These are phyloP conservation scores for Camptophora hylomeconis DNA, from an alignment of 2,329 filamentous ascomycete species.

Conservation along the genomic window DNA sequence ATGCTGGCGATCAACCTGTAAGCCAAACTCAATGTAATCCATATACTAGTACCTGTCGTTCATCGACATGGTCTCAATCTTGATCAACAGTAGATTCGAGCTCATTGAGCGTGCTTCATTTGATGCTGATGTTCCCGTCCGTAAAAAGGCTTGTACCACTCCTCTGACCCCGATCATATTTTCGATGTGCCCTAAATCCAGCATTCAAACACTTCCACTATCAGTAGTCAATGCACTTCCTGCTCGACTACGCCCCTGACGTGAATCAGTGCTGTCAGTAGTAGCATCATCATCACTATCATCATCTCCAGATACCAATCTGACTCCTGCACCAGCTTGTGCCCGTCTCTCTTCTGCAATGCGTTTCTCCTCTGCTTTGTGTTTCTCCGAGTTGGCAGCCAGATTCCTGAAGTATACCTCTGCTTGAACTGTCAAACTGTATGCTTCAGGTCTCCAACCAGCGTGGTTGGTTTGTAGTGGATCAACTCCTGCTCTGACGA, in stretches of 20 bases:
- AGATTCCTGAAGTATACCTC: slow-evolving; percentile 74
- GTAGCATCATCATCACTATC: slow-evolving; percentile 7
- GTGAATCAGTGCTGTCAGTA: slow-evolving; percentile 13
- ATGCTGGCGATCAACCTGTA: too few relatives aligned
- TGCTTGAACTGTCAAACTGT: slow-evolving; percentile 68
- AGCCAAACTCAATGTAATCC: too few relatives aligned
- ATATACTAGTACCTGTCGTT: too few relatives aligned
- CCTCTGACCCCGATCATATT: too few relatives aligned
- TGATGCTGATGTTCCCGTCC: too few relatives aligned
- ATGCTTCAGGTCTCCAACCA: slow-evolving; percentile 73
- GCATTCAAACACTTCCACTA: too few relatives aligned
- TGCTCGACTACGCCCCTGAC: slow-evolving; percentile 7
- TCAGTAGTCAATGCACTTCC: too few relatives aligned
- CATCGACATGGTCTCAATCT: too few relatives aligned
- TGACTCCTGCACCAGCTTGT: slow-evolving; percentile 9
- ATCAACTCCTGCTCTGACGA: slow-evolving; percentile 68
- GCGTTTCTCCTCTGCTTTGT: slow-evolving; percentile 32
- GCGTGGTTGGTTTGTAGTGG: slow-evolving; percentile 59
- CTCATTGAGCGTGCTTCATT: too few relatives aligned
- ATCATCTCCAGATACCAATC: slow-evolving; percentile 12
- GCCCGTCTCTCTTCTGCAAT: slow-evolving; percentile 11
- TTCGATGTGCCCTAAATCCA: too few relatives aligned
- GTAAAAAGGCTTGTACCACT: too few relatives aligned
- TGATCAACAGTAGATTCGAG: too few relatives aligned
- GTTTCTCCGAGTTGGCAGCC: slow-evolving; percentile 56